phyloP scores from a whole-genome alignment of 1,284 basidiomycete species.

The Moesziomyces globuligerus region DNA sequence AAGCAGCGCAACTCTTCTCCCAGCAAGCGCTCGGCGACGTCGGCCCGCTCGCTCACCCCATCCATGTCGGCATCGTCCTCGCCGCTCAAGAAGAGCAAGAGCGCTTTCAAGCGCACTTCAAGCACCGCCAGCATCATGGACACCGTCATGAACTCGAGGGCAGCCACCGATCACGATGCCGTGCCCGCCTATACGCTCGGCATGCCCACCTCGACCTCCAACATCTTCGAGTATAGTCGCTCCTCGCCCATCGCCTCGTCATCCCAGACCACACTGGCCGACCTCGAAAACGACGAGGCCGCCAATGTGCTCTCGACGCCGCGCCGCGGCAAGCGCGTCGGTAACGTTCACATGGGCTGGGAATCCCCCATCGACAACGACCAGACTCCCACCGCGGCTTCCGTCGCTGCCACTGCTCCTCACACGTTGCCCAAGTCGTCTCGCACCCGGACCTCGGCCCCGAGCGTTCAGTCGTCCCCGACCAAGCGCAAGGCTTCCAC shows the following conservation, averaged over 20 bases:
- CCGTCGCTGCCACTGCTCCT: conserved; percentile 22
- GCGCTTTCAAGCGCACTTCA: conserved; percentile 32
- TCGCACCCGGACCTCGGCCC: conserved; percentile 4
- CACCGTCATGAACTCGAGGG: conserved; percentile 45
- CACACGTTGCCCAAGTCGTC: conserved; percentile 34
- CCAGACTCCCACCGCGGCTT: conserved; percentile 19
- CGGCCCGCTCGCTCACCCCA: conserved; percentile 6
- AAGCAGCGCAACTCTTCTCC: conserved; percentile 36
- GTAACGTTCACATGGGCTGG: conserved; percentile 54
- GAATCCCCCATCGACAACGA: conserved; percentile 27
- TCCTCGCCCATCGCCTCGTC: conserved; percentile 40
- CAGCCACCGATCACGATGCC: conserved; percentile 38
- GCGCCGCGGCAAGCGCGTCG: conserved; percentile 44
- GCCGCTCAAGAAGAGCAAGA: conserved; percentile 10
- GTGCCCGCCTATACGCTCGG: conserved; percentile 5
- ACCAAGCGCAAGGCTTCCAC: conserved; percentile 47
- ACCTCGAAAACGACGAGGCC: conserved; percentile 24
- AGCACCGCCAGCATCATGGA: conserved; percentile 51
- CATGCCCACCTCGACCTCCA: conserved; percentile 3
- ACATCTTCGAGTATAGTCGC: conserved; percentile 19
- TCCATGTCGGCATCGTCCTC: conserved; percentile 8
- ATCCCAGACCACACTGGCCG: conserved; percentile 41
- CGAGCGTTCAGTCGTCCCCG: conserved; percentile 14
- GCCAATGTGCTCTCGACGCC: conserved; percentile 44
- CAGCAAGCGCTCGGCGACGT: no score